These are phyloP conservation scores for Solanum etuberosum DNA, from an alignment of 257 asterid species.

Conservation along the genomic window DNA sequence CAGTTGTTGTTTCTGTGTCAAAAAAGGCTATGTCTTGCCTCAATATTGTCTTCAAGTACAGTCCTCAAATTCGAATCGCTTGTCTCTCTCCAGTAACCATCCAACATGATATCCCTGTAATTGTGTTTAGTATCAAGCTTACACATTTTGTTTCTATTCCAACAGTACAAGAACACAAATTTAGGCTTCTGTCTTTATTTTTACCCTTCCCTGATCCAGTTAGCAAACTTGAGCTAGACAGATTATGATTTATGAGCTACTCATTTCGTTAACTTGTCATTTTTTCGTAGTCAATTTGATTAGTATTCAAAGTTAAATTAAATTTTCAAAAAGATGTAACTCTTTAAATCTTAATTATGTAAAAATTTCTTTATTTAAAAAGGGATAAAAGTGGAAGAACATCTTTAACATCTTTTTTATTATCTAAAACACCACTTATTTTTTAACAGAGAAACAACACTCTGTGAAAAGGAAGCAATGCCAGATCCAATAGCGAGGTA, in stretches of 20 bases:
- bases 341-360: too few relatives aligned
- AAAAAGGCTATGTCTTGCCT: conserved; percentile 58
- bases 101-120: conserved; percentile 56
- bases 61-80: conserved; percentile 39
- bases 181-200: neutral
- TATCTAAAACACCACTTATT: neutral
- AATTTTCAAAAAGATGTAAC: too few relatives aligned
- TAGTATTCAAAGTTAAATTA: too few relatives aligned
- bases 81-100: conserved; percentile 59
- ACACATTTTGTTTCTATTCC: neutral
- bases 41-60: conserved; percentile 39
- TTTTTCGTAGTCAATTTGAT: too few relatives aligned
- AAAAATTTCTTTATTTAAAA: too few relatives aligned
- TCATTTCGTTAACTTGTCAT: too few relatives aligned
- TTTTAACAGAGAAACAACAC: too few relatives aligned
- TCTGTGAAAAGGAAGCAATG: conserved; percentile 42
- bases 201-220: neutral
- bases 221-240: too few relatives aligned
- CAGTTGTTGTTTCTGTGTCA: conserved; percentile 50
- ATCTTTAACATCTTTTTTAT: too few relatives aligned
- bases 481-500: conserved; percentile 55
- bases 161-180: neutral
- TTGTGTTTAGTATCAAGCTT: neutral
- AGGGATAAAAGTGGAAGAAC: too few relatives aligned
- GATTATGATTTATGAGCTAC: too few relatives aligned